Evolutionary conservation across 441 rosid species (phyloP), one percentile per base, ranked within the genome.

Genomic region (Populus hybrid): DNA sequence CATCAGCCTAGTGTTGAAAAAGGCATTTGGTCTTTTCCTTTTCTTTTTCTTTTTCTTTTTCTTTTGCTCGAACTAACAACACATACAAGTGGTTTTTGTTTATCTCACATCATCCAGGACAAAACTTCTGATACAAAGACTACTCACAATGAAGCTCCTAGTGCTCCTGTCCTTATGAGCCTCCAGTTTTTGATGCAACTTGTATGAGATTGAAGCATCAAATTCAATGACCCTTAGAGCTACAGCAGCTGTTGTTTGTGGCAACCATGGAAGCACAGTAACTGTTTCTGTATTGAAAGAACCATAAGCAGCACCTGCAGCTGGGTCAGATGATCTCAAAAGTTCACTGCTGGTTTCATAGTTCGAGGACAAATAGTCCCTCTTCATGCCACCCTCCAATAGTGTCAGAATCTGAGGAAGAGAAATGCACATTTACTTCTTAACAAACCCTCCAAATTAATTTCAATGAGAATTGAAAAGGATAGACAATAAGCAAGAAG

Each of bases 321-420:
- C 56, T 36, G 40, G 79, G 50, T 78, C 75, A 23, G 84, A 67
- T 64, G 83, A 79, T 42, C 85, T 81, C 85, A 91, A 78, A 68
- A 94, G 84, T 71, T 94, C 98, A 56, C 72, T 72, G 53, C 92
- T 87, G 45, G 92, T 92, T 83, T 91, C 95, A 35, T 88, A 94
- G 70, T 85, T 83, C 38, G 92, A 78, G 66, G 95, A 90, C 69
- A 92, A 61, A 74, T 77, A 87, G 76, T 92, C 95, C 76, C 87
- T 92, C 86, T 81, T 87, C 38, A 88, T 31, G 33, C 88, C 87
- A 21, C 77, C 71, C 88, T 94, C 98, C 84, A 92, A 82, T 78
- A 76, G 68, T 35, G 97, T 85, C 82, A 91, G 76, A 80, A 82
- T 75, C 98, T 94, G 90, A 64, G 50, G 2, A 53, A 69, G 67